These are phyloP conservation scores for Nowakowskiella sp. DNA, from an alignment of 192 early-diverging fungal species.

Conservation along the genomic window DNA sequence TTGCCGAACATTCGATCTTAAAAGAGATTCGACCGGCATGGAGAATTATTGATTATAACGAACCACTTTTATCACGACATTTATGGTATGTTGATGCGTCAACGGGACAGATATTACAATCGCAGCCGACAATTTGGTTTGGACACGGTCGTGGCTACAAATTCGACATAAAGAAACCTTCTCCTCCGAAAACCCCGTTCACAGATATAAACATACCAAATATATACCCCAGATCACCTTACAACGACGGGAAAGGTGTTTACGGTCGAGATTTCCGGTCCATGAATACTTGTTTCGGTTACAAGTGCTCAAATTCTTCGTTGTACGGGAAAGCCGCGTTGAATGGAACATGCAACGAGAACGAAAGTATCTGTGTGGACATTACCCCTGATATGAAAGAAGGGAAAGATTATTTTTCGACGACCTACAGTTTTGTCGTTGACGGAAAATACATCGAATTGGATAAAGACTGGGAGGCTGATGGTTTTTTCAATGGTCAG, in stretches of 20 bases:
- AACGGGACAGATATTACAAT: background rate
- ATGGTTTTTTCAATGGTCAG: background rate
- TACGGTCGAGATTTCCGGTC: background rate
- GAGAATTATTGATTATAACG: background rate
- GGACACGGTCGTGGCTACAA: background rate
- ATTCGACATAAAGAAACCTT: too few species aligned
- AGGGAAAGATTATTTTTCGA: background rate
- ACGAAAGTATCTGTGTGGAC: background rate
- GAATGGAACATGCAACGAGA: conserved; percentile 1
- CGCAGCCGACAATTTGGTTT: background rate
- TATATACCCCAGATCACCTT: too few species aligned
- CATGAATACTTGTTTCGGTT: background rate
- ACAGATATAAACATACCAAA: too few species aligned
- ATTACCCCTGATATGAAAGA: background rate
- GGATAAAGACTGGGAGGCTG: background rate
- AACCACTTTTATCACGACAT: background rate
- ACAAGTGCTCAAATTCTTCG: background rate
- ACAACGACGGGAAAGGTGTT: background rate
- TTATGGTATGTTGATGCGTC: background rate
- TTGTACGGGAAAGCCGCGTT: too few species aligned
- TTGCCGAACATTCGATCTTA: background rate
- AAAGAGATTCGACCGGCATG: background rate
- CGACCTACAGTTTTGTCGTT: background rate
- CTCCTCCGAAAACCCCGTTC: background rate
- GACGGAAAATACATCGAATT: background rate